Base-by-base conservation (phyloP, 129 eudicot genomes). In the Pseudognaphalium luteoalbum region DNA sequence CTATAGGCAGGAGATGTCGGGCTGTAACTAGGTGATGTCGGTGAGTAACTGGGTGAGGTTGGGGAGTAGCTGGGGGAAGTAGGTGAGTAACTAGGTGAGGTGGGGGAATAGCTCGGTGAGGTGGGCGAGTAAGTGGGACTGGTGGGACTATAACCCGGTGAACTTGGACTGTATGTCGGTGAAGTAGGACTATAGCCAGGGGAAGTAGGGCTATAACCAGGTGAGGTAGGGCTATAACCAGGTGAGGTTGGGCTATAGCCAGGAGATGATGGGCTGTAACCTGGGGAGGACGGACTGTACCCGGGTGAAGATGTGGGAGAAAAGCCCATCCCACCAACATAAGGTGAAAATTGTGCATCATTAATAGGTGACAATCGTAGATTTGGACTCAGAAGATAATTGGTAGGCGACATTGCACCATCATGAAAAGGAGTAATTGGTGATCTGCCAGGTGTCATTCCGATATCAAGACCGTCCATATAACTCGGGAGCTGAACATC, bases 381-480 rank as follows among this genome's bases (percentile, higher is more conserved):
- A 84, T 93, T 90, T 47, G 98, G 98, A 72, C 98, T 93, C 22
- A 85, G 76, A 77, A 93, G 56, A 69, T 88, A 85, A 82, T 73
- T 87, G 5, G 98, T 93, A n/a, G 98, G 92, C 87, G 92, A 90
- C 98, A 93, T 88, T 54, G 71, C 51, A 39, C 98, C 92, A 52
- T 93, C 98, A 16, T 90, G 98, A 65, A 77, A 93, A 20, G 98
- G 98, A 25, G 98, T 93, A 66, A 88, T 80, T 4, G 98, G 98
- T 1, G 98, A 93, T 30, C 97, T 87, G 68, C 83, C 97, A 70
- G 98, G 98, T 29, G 98, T 93, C 96, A 88, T 93, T 64, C 97
- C 98, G 10, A 88, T 87, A 11, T 93, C 98, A 14, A 88, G 83
- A 25, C 98, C 97, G 7, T 93, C 98, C 97, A 93, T 89, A 73